A percentile compares a stretch with the other conserved stretches of the same genome.
These are phyloP conservation scores for Lactarius hengduanensis DNA, from an alignment of 768 basidiomycete genomes.

Conservation along the genomic window DNA sequence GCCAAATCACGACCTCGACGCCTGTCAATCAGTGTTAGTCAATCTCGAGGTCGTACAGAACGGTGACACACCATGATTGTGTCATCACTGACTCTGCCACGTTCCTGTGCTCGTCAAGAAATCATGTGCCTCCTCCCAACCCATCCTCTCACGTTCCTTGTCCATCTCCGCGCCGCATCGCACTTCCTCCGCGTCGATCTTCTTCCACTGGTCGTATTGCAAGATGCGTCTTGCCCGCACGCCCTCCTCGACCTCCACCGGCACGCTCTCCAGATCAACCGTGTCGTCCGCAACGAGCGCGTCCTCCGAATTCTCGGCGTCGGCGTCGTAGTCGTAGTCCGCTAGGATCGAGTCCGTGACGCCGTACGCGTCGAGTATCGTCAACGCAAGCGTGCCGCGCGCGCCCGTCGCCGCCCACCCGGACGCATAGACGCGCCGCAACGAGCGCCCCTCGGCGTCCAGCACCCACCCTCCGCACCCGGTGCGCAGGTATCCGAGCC, in stretches of 20 bases:
- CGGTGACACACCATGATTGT: no score
- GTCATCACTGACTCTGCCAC: neutral
- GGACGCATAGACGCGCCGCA: constrained; percentile 78
- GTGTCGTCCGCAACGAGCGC: constrained; percentile 37
- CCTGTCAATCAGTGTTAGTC: no score
- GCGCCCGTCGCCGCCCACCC: constrained; percentile 95
- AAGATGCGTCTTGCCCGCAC: constrained; percentile 47
- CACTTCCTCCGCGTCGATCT: constrained; percentile 69
- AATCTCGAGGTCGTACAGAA: no score
- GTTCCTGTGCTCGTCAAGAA: constrained; percentile 30
- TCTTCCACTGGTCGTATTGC: constrained; percentile 72
- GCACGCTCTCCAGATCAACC: constrained; percentile 42
- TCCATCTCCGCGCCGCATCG: constrained; percentile 51
- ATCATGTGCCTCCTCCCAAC: constrained; percentile 55
- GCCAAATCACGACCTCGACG: neutral
- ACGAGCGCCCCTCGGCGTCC: constrained; percentile 34
- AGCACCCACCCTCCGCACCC: constrained; percentile 50
- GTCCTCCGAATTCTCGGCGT: constrained; percentile 7
- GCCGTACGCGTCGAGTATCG: constrained; percentile 89
- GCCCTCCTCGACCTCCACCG: constrained; percentile 47
- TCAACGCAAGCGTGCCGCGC: constrained; percentile 85
- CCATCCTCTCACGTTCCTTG: constrained; percentile 79
- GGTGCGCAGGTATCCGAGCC: constrained; percentile 55
- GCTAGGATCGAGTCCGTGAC: constrained; percentile 68
- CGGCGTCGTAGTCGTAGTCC: constrained; percentile 44